phyloP scores from a whole-genome alignment of 805 yeast genomes.

The Yarrowia sp. region DNA sequence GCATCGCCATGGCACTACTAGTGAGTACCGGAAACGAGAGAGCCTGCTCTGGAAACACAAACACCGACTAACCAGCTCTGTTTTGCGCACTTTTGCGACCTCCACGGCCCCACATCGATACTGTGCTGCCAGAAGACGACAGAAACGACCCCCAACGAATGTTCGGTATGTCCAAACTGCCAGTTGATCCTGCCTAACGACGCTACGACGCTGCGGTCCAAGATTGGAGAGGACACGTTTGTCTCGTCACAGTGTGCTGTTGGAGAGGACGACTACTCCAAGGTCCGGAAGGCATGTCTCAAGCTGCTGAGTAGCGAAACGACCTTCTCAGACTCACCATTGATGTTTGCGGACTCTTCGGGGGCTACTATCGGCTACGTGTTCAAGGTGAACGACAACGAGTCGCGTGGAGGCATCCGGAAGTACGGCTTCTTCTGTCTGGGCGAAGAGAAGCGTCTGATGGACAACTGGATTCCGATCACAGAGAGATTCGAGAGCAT shows the following conservation, averaged over 20 bases:
- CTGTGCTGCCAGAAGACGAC: slow-evolving; percentile 36
- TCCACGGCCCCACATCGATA: slow-evolving; percentile 37
- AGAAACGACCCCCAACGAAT: slow-evolving; percentile 24
- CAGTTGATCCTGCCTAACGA: slow-evolving; percentile 31
- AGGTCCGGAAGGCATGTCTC: slow-evolving; percentile 36
- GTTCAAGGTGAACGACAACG: slow-evolving; percentile 33
- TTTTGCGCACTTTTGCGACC: slow-evolving; percentile 37
- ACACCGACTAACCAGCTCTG: slow-evolving; percentile 32
- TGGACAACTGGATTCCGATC: slow-evolving; percentile 31
- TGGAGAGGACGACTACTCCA: slow-evolving; percentile 33
- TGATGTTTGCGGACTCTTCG: slow-evolving; percentile 33
- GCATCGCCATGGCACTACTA: background rate
- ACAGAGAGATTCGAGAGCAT: slow-evolving; percentile 31
- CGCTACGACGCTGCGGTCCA: background rate
- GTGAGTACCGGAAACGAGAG: background rate
- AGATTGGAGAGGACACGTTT: slow-evolving; percentile 13
- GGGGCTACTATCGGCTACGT: slow-evolving; percentile 33
- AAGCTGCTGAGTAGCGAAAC: slow-evolving; percentile 33
- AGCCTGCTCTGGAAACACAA: background rate
- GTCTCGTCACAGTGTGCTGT: slow-evolving; percentile 35
- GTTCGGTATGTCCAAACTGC: slow-evolving; percentile 32
- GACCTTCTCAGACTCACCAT: slow-evolving; percentile 32
- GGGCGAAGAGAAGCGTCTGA: slow-evolving; percentile 31
- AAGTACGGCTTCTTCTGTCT: slow-evolving; percentile 34
- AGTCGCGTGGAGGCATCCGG: slow-evolving; percentile 33